Percentiles rank a stretch among this genome's conserved stretches.
phyloP scores from a whole-genome alignment of 1,139 yeast genomes.

The Waltiozyma sp. region DNA sequence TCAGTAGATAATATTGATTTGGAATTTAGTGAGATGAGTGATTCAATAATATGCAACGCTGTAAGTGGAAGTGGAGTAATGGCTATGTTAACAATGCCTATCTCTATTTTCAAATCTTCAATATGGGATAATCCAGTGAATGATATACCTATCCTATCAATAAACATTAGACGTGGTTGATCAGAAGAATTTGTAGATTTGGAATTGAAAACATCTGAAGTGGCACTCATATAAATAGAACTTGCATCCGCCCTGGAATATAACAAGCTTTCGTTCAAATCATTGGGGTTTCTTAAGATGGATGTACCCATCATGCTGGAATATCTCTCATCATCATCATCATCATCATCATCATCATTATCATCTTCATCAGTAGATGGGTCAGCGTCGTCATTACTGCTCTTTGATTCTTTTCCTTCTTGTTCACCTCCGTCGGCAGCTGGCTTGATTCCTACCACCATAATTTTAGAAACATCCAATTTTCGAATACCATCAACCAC shows the following conservation, averaged over 20 bases:
- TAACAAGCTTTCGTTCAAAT: slow-evolving; percentile 49
- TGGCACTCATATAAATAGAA: slow-evolving; percentile 78
- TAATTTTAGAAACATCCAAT: slow-evolving; percentile 29
- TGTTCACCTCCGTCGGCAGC: slow-evolving; percentile 21
- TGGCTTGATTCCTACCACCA: slow-evolving; percentile 29
- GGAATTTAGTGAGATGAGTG: slow-evolving; percentile 12
- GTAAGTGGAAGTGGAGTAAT: slow-evolving; percentile 25
- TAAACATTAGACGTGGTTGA: slow-evolving; percentile 12
- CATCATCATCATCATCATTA: slow-evolving; percentile 13
- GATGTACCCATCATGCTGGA: slow-evolving; percentile 28
- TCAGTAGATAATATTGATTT: slow-evolving; percentile 19
- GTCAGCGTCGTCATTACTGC: slow-evolving; percentile 7
- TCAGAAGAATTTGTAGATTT: slow-evolving; percentile 8
- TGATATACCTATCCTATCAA: slow-evolving; percentile 29
- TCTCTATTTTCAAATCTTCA: slow-evolving; percentile 34
- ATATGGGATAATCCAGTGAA: slow-evolving; percentile 43
- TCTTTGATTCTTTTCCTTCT: slow-evolving; percentile 5
- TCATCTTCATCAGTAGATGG: slow-evolving; percentile 7
- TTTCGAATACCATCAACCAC: slow-evolving; percentile 39
- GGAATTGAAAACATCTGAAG: slow-evolving; percentile 28
- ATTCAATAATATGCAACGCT: slow-evolving; percentile 18
- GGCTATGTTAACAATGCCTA: slow-evolving; percentile 37
- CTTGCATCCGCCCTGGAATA: slow-evolving; percentile 62
- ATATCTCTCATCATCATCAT: slow-evolving; percentile 20
- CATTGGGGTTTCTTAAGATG: slow-evolving; percentile 18